A percentile compares a stretch with the other conserved stretches of the same genome.
Conservation (phyloP, 306 rosid species). For the Vigna radiata region DNA sequence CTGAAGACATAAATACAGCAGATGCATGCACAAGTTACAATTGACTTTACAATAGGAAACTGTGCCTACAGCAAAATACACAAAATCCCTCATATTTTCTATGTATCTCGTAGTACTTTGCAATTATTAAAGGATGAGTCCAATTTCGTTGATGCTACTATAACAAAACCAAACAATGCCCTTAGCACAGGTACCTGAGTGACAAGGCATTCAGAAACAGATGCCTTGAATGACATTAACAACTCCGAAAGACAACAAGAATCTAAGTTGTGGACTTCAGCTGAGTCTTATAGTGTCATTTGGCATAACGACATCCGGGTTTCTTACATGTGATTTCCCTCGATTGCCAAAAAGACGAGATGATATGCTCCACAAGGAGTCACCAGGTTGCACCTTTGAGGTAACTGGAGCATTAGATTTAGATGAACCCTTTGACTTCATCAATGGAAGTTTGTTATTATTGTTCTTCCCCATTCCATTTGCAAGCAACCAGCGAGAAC, state of each 20-base stretch:
- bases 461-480: constrained; percentile 86
- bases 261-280: constrained; percentile 38
- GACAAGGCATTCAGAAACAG: background rate
- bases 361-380: constrained; percentile 87
- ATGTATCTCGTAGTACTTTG: background rate
- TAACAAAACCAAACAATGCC: constrained; percentile 19
- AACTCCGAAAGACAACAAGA: constrained; percentile 16
- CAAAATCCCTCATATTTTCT: constrained; percentile 3
- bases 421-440: constrained; percentile 67
- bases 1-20: constrained; percentile 22
- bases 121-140: constrained; percentile 22
- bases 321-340: constrained; percentile 67
- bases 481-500: constrained; percentile 94
- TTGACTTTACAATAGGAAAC: constrained; percentile 38
- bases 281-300: constrained; percentile 61
- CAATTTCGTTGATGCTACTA: constrained; percentile 14
- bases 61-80: constrained; percentile 34
- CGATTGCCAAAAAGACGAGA: constrained; percentile 63
- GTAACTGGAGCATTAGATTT: constrained; percentile 61
- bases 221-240: constrained; percentile 5
- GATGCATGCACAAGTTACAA: constrained; percentile 27
- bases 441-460: constrained; percentile 56
- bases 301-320: constrained; percentile 75
- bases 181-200: background rate
- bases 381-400: constrained; percentile 75